Evolutionary conservation across 192 early-diverging fungal genomes (phyloP), one percentile per base, ranked within the genome.

Genomic region (Kappamyces sp.): DNA sequence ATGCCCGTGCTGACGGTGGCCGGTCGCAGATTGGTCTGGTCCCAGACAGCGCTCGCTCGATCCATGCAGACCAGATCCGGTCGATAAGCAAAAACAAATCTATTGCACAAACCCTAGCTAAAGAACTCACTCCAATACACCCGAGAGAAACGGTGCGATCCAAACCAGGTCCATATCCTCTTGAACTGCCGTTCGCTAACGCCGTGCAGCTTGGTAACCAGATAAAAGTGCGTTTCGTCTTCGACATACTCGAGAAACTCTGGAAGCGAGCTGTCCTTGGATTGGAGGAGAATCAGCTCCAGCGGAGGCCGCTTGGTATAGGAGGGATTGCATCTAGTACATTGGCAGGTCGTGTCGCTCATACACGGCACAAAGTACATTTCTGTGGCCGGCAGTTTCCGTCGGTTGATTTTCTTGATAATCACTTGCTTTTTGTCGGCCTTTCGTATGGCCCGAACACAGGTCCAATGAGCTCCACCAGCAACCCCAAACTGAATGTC

Each of bases 121-220:
- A 54, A 54, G 45, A 43, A 54, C 45, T 54, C 53, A 54, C 45
- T 38, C 53, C 53, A 54, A n/a, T 54, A 54, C 14, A 54, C 53
- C 29, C 36, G 4, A 30, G 29, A 32, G 40, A 39, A 54, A 43
- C 45, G 41, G 30, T 43, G 40, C 29, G 53, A 54, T 9, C 53
- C 53, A 54, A 54, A 54, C 53, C 53, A 54, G 8, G 53, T 54
- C 53, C 53, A 54, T 11, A 54, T 32, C 15, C 45, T 54, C 29
- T 54, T 54, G n/a, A 32, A 32, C 1, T 38, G 53, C n/a, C 45
- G 41, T 22, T 37, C 34, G 34, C 34, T 38, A 2, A 54, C 53
- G 41, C 53, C 53, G n/a, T 54, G 53, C 3, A 29, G 30, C 36
- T 54, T 54, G 30, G 53, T 54, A 5, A 54, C 36, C 9, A 54